Base-by-base conservation (phyloP, 2,329 filamentous ascomycete genomes). In the Neofusicoccum laricinum region DNA sequence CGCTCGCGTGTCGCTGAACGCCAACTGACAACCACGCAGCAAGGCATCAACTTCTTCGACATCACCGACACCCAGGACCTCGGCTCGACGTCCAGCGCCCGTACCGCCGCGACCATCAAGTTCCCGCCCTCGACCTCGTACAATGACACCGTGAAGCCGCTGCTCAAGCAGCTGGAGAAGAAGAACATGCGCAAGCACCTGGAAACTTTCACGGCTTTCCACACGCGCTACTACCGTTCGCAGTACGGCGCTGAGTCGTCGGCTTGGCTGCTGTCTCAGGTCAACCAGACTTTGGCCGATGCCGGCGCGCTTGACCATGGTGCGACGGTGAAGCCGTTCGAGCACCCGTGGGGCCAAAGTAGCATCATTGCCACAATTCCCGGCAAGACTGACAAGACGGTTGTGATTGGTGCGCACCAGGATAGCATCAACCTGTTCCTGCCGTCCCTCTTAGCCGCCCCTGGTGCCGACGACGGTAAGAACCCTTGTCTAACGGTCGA, bases 371-470 rank as follows among this genome's bases (percentile, higher is more conserved):
- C 92, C 25, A 93, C 90, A 6, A 92, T 99, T 55, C 94, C 94
- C 0, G 94, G 94, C 64, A 85, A 90, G 80, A 90, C 86, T 65
- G 88, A 95, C 72, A 90, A 89, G 76, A 97, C 93, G 0, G 85
- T 96, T 36, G 89, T 97, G 21, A 89, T 97, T 69, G 93, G 94
- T 61, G 93, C 93, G 0, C 93, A 97, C 77, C 93, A 96, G 76
- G 94, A 98, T 77, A 96, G 91, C 71, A 96, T 97, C 79, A 98
- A 98, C 78, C 84, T 97, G 50, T 96, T 92, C 80, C 79, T 97
- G 12, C 94, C 93, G 0, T 91, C 90, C 2, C 82, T 96, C 40
- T 84, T 97, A 38, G 86, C 90, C 14, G 93, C 94, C 0, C 94
- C 94, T 0, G 94, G 94, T 50, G 93, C 94, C n/a, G 95, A 98